phyloP scores from a whole-genome alignment of 495 filamentous ascomycete species.

The Neohortaea acidophila region DNA sequence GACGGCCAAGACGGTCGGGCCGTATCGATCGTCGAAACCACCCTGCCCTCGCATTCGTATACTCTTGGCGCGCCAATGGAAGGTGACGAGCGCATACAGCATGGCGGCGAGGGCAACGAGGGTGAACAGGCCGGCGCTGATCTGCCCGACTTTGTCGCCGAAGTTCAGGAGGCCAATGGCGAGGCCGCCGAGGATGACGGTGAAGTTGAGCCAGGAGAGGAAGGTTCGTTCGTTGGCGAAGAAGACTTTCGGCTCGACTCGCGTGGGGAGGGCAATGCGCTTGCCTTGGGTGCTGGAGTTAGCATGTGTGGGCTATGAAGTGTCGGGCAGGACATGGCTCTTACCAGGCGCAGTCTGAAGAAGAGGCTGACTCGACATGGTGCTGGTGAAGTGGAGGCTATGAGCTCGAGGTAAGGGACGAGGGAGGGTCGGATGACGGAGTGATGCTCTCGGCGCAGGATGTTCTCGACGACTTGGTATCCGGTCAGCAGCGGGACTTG shows the following conservation, averaged over 20 bases:
- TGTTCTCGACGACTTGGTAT: too few relatives aligned
- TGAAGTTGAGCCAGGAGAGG: slow-evolving; percentile 98
- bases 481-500: too few relatives aligned
- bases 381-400: too few relatives aligned
- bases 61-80: slow-evolving; percentile 90
- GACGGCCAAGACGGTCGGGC: slow-evolving; percentile 76
- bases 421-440: too few relatives aligned
- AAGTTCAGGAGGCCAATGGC: slow-evolving; percentile 97
- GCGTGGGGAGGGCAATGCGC: slow-evolving; percentile 92
- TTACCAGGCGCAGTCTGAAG: slow-evolving; percentile 74
- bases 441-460: too few relatives aligned
- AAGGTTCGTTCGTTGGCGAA: slow-evolving; percentile 99
- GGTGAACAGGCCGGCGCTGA: slow-evolving; percentile 85
- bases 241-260: slow-evolving; percentile 98
- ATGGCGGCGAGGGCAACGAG: slow-evolving; percentile 87
- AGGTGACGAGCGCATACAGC: slow-evolving; percentile 87
- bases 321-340: slow-evolving; percentile 10
- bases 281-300: slow-evolving; percentile 50
- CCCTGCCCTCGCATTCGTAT: slow-evolving; percentile 83
- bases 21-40: slow-evolving; percentile 90
- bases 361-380: slow-evolving; percentile 92
- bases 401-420: too few relatives aligned
- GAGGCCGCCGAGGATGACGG: slow-evolving; percentile 88
- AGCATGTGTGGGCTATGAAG: slow-evolving; percentile 8
- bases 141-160: slow-evolving; percentile 80